Percentiles rank a stretch among this genome's conserved stretches.
Conservation (phyloP, 805 yeast genomes). For the Ogataea salicorniae region DNA sequence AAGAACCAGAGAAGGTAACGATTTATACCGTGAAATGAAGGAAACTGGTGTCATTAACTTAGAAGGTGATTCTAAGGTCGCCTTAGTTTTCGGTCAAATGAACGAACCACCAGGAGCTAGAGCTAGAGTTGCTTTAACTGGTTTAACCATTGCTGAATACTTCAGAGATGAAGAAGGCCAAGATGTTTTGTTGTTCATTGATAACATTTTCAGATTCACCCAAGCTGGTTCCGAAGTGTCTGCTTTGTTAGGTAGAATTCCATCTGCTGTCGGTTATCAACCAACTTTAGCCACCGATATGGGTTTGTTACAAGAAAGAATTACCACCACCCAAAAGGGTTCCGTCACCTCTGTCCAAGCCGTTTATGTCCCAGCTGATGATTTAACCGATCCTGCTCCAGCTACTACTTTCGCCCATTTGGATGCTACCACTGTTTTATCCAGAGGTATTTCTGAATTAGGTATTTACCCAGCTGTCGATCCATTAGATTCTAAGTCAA, state of each 20-base stretch:
- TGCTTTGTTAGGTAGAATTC: slow-evolving; percentile 99
- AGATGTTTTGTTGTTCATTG: slow-evolving; percentile 98
- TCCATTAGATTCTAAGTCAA: slow-evolving; percentile 98
- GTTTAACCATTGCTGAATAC: slow-evolving; percentile 99
- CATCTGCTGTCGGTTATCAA: slow-evolving; percentile 99
- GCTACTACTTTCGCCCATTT: slow-evolving; percentile 99
- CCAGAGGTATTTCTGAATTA: slow-evolving; percentile 98
- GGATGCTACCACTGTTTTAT: slow-evolving; percentile 99
- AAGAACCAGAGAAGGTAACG: slow-evolving; percentile 99
- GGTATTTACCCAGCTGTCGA: slow-evolving; percentile 99
- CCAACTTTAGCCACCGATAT: slow-evolving; percentile 99
- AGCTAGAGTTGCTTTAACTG: slow-evolving; percentile 99
- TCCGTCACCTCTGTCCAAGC: slow-evolving; percentile 99
- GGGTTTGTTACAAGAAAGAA: slow-evolving; percentile 99
- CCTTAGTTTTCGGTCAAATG: slow-evolving; percentile 99
- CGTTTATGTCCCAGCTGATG: slow-evolving; percentile 99
- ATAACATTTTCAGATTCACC: slow-evolving; percentile 99
- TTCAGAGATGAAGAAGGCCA: slow-evolving; percentile 99
- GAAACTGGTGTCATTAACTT: slow-evolving; percentile 99
- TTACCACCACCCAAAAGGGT: slow-evolving; percentile 99
- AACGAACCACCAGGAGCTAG: slow-evolving; percentile 99
- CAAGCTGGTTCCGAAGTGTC: slow-evolving; percentile 99
- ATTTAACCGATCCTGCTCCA: slow-evolving; percentile 99
- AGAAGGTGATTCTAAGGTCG: slow-evolving; percentile 99
- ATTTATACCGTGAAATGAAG: slow-evolving; percentile 99